Evolutionary conservation across 345 rosid species (phyloP).

Genomic region (Rhodamnia rubescens): DNA sequence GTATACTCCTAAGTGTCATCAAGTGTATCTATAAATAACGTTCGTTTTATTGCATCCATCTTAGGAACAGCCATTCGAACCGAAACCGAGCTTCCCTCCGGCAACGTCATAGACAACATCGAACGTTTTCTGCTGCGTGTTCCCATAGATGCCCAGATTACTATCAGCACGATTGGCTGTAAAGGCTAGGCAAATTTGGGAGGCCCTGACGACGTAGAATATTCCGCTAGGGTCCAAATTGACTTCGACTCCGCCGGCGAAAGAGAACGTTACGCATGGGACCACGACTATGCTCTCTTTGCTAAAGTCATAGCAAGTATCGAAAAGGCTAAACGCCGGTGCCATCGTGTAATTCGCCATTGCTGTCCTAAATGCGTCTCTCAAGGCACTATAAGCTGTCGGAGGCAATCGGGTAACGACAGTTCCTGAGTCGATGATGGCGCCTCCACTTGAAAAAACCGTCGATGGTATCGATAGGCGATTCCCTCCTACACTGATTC

Average conservation of each 20-base stretch:
- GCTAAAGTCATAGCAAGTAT: conserved; percentile 22
- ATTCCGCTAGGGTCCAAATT: conserved; percentile 2
- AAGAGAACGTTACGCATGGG: conserved; percentile 4
- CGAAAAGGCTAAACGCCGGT: not conserved
- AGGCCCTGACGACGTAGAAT: rapidly evolving
- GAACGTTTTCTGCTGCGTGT: conserved; percentile 9
- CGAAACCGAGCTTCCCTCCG: too few relatives aligned
- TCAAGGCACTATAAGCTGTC: conserved; percentile 5
- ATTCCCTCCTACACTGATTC: conserved; percentile 8
- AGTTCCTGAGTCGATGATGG: conserved; percentile 22
- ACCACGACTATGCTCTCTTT: not conserved
- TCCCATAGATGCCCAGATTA: conserved; percentile 2
- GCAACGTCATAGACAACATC: not conserved
- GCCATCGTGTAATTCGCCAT: conserved; percentile 11
- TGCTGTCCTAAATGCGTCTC: not conserved
- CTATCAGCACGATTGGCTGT: not conserved
- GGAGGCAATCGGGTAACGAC: conserved; percentile 14
- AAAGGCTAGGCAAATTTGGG: conserved; percentile 10
- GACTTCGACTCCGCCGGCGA: not conserved
- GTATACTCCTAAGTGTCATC: too few relatives aligned
- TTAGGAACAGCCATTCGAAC: too few relatives aligned
- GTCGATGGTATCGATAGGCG: not conserved
- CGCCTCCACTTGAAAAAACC: not conserved
- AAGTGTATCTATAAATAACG: too few relatives aligned
- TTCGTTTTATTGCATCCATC: too few relatives aligned